Conservation (phyloP, 2,329 filamentous ascomycete genomes). For the Blastomyces emzantsi region DNA sequence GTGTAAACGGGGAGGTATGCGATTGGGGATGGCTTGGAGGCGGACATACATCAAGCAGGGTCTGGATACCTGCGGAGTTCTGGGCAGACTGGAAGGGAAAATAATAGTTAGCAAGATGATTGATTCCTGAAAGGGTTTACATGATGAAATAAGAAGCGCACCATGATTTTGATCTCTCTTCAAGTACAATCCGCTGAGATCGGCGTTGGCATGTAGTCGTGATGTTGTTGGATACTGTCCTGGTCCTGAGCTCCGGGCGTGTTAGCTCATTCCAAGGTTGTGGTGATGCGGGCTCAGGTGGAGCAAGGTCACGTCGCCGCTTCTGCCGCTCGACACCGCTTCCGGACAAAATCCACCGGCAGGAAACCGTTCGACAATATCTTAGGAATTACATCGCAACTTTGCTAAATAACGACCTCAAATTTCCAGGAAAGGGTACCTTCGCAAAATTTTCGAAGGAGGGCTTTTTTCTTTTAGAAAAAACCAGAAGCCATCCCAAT, state of each 20-base stretch:
- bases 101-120: constrained; percentile 2
- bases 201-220: neutral
- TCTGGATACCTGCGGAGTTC: constrained; percentile 97
- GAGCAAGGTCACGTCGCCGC: neutral
- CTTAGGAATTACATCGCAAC: neutral
- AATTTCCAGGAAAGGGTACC: neutral
- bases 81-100: constrained; percentile 59
- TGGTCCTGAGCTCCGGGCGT: neutral
- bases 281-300: neutral
- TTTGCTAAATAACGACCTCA: neutral
- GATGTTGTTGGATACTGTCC: neutral
- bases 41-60: constrained; percentile 80
- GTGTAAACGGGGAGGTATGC: constrained; percentile 8
- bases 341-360: neutral
- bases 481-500: neutral
- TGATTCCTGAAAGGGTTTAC: neutral
- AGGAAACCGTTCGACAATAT: neutral
- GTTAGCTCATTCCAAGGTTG: neutral
- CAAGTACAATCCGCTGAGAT: neutral
- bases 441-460: neutral
- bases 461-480: neutral
- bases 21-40: neutral
- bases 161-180: constrained; percentile 9
- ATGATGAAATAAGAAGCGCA: neutral
- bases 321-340: constrained; percentile 7